Evolutionary conservation across 163 green algal species (phyloP), one percentile per base, ranked within the genome.

Genomic region (Coccomyxa subellipsoidea): DNA sequence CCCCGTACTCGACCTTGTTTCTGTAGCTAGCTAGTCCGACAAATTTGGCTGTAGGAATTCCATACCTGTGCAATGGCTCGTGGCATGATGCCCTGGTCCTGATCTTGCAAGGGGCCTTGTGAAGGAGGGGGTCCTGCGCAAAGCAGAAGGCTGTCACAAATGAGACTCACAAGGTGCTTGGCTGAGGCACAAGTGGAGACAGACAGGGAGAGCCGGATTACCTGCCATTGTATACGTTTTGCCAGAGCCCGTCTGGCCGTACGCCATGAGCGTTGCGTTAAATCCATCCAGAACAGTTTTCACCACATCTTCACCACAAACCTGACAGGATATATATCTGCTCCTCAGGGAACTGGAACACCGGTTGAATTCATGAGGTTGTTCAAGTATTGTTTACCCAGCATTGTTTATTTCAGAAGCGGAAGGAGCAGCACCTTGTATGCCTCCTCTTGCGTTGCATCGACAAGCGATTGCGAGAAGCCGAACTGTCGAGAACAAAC

Each of bases 181-280:
- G 2, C 1, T 59, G 4, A 59, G 15, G 47, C 23, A 27, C 47
- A 59, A n/a, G n/a, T n/a, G n/a, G n/a, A n/a, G 21, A 8, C 47
- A 27, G 21, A 18, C 39, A 59, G 21, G 1, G 21, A 27, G 3
- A 8, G 47, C 15, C 0, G 47, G 4, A 6, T 59, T 59, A 82
- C 82, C 82, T 75, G 82, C 76, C 82, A 85, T 85, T 8, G 82
- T 82, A 38, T 69, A 85, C 23, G 82, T 85, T 40, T 85, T 85
- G 32, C 82, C 82, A 73, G 82, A 75, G 76, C 87, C 89, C 54
- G 87, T 91, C 77, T 90, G 88, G 10, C 92, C 92, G 81, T 96
- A 95, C 0, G 91, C 92, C 82, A 95, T 89, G 32, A 95, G 83
- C 0, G 91, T 94, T 72, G 87, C 91, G 78, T 95, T 95, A 86